These are phyloP conservation scores for Melaleuca alternifolia DNA, from an alignment of 345 rosid species.

Conservation along the genomic window DNA sequence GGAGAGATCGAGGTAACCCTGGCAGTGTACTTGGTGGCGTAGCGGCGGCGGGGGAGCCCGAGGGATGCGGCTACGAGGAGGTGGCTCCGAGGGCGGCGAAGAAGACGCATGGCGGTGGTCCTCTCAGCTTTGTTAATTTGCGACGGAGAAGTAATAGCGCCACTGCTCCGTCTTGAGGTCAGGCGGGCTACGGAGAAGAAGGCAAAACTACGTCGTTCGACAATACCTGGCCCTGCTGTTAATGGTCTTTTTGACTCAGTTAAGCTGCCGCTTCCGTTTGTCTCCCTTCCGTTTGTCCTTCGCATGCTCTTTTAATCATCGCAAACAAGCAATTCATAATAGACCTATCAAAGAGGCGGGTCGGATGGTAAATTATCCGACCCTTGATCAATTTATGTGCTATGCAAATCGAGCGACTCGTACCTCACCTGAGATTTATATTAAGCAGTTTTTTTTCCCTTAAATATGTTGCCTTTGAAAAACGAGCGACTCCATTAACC, in stretches of 20 bases:
- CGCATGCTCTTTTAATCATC: background rate
- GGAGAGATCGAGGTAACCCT: slow-evolving; percentile 70
- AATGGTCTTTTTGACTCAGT: background rate
- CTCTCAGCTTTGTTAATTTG: background rate
- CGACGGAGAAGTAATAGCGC: background rate
- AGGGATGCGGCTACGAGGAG: background rate
- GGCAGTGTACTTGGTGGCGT: slow-evolving; percentile 64
- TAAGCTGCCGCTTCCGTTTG: too few species aligned
- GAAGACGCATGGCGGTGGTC: background rate
- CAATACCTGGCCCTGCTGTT: background rate
- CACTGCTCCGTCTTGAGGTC: background rate
- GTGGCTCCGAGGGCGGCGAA: background rate
- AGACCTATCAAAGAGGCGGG: too few species aligned
- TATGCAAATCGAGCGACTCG: too few species aligned
- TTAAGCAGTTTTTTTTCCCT: too few species aligned
- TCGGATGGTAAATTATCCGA: too few species aligned
- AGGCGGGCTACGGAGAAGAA: background rate
- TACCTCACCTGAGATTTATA: too few species aligned
- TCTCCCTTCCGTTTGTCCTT: too few species aligned
- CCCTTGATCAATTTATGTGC: too few species aligned
- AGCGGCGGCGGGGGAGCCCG: slow-evolving; percentile 24
- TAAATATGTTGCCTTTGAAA: too few species aligned
- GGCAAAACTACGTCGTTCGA: background rate
- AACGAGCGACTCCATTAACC: too few species aligned
- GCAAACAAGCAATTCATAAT: too few species aligned